phyloP scores from a whole-genome alignment of 2,329 filamentous ascomycete genomes.

The Talaromyces sp. region DNA sequence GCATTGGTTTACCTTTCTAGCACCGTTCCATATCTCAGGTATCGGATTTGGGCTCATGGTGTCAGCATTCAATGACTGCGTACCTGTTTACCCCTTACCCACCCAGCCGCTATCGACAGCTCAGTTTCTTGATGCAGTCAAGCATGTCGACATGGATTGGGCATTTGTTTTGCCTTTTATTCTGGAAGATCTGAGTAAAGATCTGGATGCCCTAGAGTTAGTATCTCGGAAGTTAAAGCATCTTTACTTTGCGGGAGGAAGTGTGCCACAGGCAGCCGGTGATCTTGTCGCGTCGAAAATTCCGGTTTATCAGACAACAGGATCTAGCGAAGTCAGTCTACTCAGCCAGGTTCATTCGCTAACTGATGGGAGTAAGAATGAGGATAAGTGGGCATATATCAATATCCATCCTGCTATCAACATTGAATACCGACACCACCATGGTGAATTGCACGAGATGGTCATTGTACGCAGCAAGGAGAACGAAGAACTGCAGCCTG shows the following conservation, averaged over 20 bases:
- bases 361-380: background rate
- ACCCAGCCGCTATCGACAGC: slow-evolving; percentile 8
- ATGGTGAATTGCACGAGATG: slow-evolving; percentile 11
- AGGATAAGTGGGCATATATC: slow-evolving; percentile 12
- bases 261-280: slow-evolving; percentile 3
- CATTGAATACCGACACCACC: slow-evolving; percentile 9
- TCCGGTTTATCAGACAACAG: slow-evolving; percentile 13
- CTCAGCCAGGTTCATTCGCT: slow-evolving; percentile 13
- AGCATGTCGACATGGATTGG: slow-evolving; percentile 12
- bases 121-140: slow-evolving; percentile 10
- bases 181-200: slow-evolving; percentile 12
- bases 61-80: slow-evolving; percentile 11
- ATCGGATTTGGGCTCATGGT: slow-evolving; percentile 16
- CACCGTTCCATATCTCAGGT: slow-evolving; percentile 15
- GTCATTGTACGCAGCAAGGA: slow-evolving; percentile 6
- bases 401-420: slow-evolving; percentile 8
- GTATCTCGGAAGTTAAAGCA: slow-evolving; percentile 6
- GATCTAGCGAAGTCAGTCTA: slow-evolving; percentile 11
- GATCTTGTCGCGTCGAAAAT: slow-evolving; percentile 12
- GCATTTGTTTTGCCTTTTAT: slow-evolving; percentile 14
- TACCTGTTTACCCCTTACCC: slow-evolving; percentile 6
- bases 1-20: slow-evolving; percentile 13
- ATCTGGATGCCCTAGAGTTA: background rate
- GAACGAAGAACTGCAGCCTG: slow-evolving; percentile 5
- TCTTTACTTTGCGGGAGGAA: slow-evolving; percentile 11